A percentile compares a stretch with the other conserved stretches of the same genome.
These are phyloP conservation scores for Phytophthora sp. DNA, from an alignment of 352 stramenopile species.

Conservation along the genomic window DNA sequence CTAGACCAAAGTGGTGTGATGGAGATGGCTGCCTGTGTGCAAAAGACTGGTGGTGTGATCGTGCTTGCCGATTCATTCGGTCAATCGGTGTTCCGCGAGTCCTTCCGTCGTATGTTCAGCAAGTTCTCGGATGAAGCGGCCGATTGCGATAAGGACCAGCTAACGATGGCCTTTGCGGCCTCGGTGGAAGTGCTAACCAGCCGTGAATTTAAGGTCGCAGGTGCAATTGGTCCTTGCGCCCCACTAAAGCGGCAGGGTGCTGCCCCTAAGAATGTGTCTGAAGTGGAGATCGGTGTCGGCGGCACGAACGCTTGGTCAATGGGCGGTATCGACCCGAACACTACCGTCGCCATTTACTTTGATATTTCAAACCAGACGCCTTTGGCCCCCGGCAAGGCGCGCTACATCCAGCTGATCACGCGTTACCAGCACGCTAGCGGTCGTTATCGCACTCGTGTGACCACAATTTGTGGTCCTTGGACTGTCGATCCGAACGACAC, in stretches of 20 bases:
- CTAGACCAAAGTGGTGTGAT: constrained; percentile 98
- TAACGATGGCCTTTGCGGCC: constrained; percentile 96
- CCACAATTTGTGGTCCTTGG: constrained; percentile 97
- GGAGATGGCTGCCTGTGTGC: constrained; percentile 98
- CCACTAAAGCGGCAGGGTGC: constrained; percentile 95
- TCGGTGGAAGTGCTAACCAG: constrained; percentile 97
- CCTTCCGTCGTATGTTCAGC: constrained; percentile 97
- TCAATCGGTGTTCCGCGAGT: constrained; percentile 99
- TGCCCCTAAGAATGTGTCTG: constrained; percentile 93
- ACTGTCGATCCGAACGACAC: constrained; percentile 93
- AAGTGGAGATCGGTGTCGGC: constrained; percentile 96
- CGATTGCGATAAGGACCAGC: constrained; percentile 94
- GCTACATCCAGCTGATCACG: constrained; percentile 98
- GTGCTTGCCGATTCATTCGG: constrained; percentile 98
- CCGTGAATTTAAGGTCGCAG: constrained; percentile 98
- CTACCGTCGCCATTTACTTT: constrained; percentile 99
- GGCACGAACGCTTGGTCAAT: constrained; percentile 95
- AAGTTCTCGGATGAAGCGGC: constrained; percentile 95
- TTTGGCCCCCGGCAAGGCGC: constrained; percentile 86
- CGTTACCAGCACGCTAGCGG: constrained; percentile 98
- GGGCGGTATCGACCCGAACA: constrained; percentile 96
- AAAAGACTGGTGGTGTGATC: constrained; percentile 98
- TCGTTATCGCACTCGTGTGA: constrained; percentile 95
- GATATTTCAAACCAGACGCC: constrained; percentile 93
- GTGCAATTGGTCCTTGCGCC: constrained; percentile 97